Evolutionary conservation across 2,329 filamentous ascomycete genomes (phyloP).

Genomic region (Aspergillus fischeri): DNA sequence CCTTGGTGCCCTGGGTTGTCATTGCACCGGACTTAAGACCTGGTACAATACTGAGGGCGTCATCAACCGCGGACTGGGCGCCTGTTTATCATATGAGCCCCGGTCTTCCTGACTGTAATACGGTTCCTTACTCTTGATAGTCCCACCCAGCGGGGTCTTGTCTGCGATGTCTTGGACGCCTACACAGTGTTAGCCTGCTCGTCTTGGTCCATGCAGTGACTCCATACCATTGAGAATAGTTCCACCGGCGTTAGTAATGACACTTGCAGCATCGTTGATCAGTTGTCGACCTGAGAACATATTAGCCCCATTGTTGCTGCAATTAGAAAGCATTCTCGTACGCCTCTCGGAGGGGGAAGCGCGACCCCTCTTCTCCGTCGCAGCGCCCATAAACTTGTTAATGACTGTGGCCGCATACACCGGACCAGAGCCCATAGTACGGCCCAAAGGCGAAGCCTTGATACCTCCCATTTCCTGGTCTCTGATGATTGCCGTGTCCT

Average conservation of each 20-base stretch:
- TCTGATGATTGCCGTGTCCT: conserved; percentile 67
- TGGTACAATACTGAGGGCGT: conserved; percentile 7
- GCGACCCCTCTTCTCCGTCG: neutral
- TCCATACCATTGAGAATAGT: conserved; percentile 6
- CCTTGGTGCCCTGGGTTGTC: conserved; percentile 44
- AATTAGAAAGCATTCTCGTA: neutral
- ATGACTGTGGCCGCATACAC: conserved; percentile 57
- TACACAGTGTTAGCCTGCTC: neutral
- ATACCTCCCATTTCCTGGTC: conserved; percentile 53
- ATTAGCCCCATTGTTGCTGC: conserved; percentile 7
- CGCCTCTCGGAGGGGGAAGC: neutral
- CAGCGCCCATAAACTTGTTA: conserved; percentile 54
- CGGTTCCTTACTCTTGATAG: conserved; percentile 4
- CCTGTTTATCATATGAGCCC: neutral
- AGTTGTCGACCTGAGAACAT: conserved; percentile 2
- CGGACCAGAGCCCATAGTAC: conserved; percentile 57
- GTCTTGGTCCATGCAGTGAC: neutral
- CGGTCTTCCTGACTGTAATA: neutral
- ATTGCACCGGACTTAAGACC: conserved; percentile 47
- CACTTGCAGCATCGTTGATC: conserved; percentile 24
- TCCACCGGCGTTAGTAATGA: conserved; percentile 24
- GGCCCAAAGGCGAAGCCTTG: conserved; percentile 59
- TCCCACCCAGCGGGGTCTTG: conserved; percentile 6
- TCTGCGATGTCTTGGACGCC: conserved; percentile 7
- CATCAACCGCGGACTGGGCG: conserved; percentile 5